Percentiles rank a stretch among this genome's conserved stretches.
Evolutionary conservation across 176 grass and related monocot genomes (phyloP).

Genomic region (Aegilops umbellulata): DNA sequence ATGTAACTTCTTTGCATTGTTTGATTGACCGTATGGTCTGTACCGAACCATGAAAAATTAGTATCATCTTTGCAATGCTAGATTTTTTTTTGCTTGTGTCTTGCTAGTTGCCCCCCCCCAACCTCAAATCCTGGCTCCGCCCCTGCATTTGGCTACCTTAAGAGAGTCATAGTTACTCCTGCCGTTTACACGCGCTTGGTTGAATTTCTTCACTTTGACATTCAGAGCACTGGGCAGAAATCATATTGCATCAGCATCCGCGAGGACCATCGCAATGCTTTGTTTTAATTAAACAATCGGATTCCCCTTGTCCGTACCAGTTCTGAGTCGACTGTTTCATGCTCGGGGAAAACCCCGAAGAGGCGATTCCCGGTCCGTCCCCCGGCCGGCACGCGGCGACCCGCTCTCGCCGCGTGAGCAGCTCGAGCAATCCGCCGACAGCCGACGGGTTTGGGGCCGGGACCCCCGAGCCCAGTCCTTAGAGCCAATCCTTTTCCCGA

Average conservation of each 20-base stretch:
- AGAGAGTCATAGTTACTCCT: constrained; percentile 91
- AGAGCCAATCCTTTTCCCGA: constrained; percentile 79
- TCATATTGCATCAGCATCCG: constrained; percentile 72
- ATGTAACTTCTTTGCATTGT: too few relatives aligned
- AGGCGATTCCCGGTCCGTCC: not conserved
- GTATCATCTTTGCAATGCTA: too few relatives aligned
- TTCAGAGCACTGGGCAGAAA: constrained; percentile 75
- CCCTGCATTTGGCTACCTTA: constrained; percentile 87
- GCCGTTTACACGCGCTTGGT: constrained; percentile 61
- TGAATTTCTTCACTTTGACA: constrained; percentile 90
- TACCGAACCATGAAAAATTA: too few relatives aligned
- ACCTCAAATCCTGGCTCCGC: too few relatives aligned
- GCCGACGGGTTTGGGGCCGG: constrained; percentile 16
- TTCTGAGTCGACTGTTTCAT: not conserved
- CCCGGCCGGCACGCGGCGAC: constrained; percentile 14
- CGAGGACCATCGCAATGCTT: constrained; percentile 77
- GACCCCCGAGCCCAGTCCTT: constrained; percentile 63
- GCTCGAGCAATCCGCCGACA: constrained; percentile 13
- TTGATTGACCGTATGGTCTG: too few relatives aligned
- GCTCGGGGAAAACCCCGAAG: not conserved
- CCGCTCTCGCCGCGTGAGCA: constrained; percentile 22
- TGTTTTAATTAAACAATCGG: constrained; percentile 81
- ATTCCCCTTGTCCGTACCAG: constrained; percentile 66
- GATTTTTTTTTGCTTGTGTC: too few relatives aligned
- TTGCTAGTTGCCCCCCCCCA: too few relatives aligned